Percentiles rank a stretch among this genome's conserved stretches.
These are phyloP conservation scores for Baffinella frigidus DNA, from an alignment of 208 protist species.

Conservation along the genomic window DNA sequence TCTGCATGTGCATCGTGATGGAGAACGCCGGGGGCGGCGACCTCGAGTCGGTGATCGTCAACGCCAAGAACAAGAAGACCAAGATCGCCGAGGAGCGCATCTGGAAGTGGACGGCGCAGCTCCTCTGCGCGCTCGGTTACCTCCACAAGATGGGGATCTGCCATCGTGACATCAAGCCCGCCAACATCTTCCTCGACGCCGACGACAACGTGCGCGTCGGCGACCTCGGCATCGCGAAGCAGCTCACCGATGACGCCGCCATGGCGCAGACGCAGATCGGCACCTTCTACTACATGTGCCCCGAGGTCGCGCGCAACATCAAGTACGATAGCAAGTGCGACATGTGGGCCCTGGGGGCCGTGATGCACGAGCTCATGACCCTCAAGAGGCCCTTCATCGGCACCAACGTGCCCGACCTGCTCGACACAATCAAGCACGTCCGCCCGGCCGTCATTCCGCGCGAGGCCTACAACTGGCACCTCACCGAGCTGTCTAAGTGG, in stretches of 20 bases:
- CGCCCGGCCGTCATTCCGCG: neutral
- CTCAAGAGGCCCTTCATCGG: neutral
- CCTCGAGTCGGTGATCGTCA: neutral
- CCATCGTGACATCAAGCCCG: neutral
- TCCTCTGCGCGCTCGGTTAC: neutral
- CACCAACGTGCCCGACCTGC: neutral
- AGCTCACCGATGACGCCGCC: neutral
- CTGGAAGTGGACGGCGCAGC: slow-evolving; percentile 6
- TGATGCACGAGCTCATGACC: neutral
- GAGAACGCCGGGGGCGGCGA: neutral
- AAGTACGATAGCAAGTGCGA: neutral
- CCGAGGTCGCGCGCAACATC: neutral
- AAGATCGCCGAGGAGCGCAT: neutral
- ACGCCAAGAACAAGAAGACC: neutral
- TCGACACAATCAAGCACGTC: neutral
- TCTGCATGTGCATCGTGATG: neutral
- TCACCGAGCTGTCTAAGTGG: neutral
- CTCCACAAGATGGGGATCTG: neutral
- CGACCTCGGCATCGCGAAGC: neutral
- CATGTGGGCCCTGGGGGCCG: slow-evolving; percentile 20
- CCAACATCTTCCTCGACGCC: neutral
- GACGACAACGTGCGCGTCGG: neutral
- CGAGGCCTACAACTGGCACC: neutral
- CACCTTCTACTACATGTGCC: neutral
- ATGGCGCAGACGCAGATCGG: neutral